Conservation (phyloP, 768 basidiomycete genomes). For the Cyathus striatus region DNA sequence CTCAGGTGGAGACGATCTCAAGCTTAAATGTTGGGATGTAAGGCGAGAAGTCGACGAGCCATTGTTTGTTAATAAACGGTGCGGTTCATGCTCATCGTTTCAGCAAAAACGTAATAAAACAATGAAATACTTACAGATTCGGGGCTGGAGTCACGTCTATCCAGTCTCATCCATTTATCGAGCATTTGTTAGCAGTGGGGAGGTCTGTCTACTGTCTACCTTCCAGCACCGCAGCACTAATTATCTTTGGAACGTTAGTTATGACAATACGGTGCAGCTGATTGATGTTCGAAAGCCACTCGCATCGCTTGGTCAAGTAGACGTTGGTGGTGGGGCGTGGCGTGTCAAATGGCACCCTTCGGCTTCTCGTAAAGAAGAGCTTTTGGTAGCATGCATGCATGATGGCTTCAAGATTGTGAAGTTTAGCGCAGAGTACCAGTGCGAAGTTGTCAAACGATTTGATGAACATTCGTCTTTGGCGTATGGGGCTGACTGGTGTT, state of each 20-base stretch:
- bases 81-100: constrained; percentile 16
- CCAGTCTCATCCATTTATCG: constrained; percentile 73
- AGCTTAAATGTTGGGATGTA: constrained; percentile 88
- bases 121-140: constrained; percentile 50
- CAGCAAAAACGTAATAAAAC: too few relatives aligned
- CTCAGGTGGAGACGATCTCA: constrained; percentile 89
- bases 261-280: constrained; percentile 73
- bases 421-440: constrained; percentile 27
- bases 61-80: constrained; percentile 68
- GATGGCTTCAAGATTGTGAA: constrained; percentile 87
- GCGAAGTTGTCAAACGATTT: constrained; percentile 49
- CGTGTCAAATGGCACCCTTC: constrained; percentile 94
- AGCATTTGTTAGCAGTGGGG: constrained; percentile 85
- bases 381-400: constrained; percentile 97
- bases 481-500: constrained; percentile 92
- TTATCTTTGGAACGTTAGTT: constrained; percentile 40
- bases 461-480: constrained; percentile 79
- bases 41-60: constrained; percentile 58
- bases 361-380: constrained; percentile 54
- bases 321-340: constrained; percentile 93
- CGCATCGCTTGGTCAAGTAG: constrained; percentile 48
- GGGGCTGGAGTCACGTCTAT: constrained; percentile 91
- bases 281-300: constrained; percentile 76
- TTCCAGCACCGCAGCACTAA: not conserved
- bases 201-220: constrained; percentile 45